Evolutionary conservation across 176 grass and related monocot genomes (phyloP).

Genomic region (Aegilops tauschii): DNA sequence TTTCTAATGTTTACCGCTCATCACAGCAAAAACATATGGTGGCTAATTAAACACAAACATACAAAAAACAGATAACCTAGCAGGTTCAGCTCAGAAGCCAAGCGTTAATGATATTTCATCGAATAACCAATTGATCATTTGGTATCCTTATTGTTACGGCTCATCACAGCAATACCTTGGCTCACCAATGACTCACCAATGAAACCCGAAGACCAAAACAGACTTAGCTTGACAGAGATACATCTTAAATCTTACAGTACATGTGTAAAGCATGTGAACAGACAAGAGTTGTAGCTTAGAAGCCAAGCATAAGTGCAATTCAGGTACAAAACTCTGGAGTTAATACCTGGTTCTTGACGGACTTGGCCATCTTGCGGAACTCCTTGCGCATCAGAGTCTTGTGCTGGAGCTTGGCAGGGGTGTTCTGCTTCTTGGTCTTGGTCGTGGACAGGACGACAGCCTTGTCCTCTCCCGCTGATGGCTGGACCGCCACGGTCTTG

Average conservation of each 20-base stretch:
- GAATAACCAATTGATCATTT: slow-evolving; percentile 50
- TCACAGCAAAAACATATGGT: slow-evolving; percentile 33
- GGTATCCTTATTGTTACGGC: slow-evolving; percentile 56
- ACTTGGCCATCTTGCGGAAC: slow-evolving; percentile 84
- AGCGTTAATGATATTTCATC: slow-evolving; percentile 67
- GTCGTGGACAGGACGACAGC: slow-evolving; percentile 48
- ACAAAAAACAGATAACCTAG: too few relatives aligned
- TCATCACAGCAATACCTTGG: slow-evolving; percentile 54
- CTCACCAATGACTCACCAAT: neutral
- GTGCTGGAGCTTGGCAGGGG: slow-evolving; percentile 42
- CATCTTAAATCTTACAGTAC: too few relatives aligned
- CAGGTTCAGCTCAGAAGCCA: slow-evolving; percentile 70
- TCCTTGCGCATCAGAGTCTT: slow-evolving; percentile 87
- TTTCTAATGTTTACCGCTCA: slow-evolving; percentile 64
- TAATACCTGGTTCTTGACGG: slow-evolving; percentile 83
- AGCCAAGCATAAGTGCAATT: slow-evolving; percentile 48
- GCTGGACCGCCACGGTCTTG: slow-evolving; percentile 64
- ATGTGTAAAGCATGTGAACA: too few relatives aligned
- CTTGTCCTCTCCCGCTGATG: slow-evolving; percentile 37
- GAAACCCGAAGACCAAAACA: neutral
- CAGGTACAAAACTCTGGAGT: neutral
- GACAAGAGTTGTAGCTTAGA: neutral
- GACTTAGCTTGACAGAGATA: too few relatives aligned
- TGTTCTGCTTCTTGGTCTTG: slow-evolving; percentile 85
- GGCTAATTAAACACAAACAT: neutral